These are phyloP conservation scores for Stellera chamaejasme DNA, from an alignment of 345 rosid genomes.

Conservation along the genomic window DNA sequence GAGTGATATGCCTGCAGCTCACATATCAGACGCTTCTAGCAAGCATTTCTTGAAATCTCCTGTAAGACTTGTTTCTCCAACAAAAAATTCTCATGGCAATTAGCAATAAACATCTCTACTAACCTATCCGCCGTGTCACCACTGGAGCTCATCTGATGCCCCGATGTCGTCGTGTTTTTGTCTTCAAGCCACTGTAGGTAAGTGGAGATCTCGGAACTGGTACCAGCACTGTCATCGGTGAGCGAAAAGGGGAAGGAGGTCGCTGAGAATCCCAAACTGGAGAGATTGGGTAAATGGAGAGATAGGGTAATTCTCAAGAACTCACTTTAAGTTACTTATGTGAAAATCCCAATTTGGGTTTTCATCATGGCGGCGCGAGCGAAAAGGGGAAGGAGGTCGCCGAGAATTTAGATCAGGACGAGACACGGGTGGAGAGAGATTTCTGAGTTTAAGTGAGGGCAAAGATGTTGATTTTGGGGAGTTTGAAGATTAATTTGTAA, in stretches of 20 bases:
- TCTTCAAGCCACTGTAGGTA: slow-evolving; percentile 70
- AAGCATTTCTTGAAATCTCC: slow-evolving; percentile 83
- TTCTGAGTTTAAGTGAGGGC: no score
- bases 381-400: no score
- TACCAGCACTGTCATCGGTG: slow-evolving; percentile 16
- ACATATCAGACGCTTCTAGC: slow-evolving; percentile 64
- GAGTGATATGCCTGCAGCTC: slow-evolving; percentile 14
- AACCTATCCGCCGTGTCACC: slow-evolving; percentile 28
- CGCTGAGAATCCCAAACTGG: no score
- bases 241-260: slow-evolving; percentile 35
- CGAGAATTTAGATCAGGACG: no score
- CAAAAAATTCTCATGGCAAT: slow-evolving; percentile 74
- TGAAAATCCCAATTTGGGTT: no score
- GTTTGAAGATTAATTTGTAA: no score
- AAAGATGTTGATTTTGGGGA: no score
- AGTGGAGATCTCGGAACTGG: slow-evolving; percentile 33
- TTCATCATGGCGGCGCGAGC: no score
- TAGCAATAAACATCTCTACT: slow-evolving; percentile 80
- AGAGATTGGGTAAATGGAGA: no score
- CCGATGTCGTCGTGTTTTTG: slow-evolving; percentile 14
- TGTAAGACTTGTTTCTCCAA: slow-evolving; percentile 93
- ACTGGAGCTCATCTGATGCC: background rate
- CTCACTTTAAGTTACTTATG: no score
- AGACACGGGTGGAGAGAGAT: no score
- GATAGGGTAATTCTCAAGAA: no score